Evolutionary conservation across 192 early-diverging fungal species (phyloP).

Genomic region (Backusella mclennaniae): DNA sequence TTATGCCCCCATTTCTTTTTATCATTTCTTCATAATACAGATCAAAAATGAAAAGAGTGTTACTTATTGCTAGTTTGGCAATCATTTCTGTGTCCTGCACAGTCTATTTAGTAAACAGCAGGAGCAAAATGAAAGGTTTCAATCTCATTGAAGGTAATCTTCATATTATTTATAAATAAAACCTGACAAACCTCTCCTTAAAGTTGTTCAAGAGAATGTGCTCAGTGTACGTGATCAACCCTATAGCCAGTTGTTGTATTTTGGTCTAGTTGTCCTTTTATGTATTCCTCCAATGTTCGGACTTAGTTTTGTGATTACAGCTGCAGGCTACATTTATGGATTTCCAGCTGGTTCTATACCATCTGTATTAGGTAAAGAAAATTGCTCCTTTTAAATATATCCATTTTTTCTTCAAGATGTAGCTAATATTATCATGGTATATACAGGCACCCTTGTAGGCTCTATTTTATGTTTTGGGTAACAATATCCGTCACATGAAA

Average conservation of each 20-base stretch:
- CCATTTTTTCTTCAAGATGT: no score
- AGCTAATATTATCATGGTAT: neutral
- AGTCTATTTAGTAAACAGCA: neutral
- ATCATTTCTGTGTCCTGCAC: no score
- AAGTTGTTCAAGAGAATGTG: conserved; percentile 16
- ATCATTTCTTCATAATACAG: neutral
- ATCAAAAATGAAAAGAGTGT: neutral
- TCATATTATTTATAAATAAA: neutral
- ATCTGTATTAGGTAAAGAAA: conserved; percentile 31
- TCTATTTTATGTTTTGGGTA: conserved; percentile 6
- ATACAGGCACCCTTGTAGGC: conserved; percentile 20
- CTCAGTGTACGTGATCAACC: conserved; percentile 17
- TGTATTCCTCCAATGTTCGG: conserved; percentile 53
- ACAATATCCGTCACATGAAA: neutral
- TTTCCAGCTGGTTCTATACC: conserved; percentile 49
- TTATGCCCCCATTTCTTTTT: neutral
- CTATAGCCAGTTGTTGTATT: conserved; percentile 20
- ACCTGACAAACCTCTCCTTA: neutral
- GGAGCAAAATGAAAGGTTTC: neutral
- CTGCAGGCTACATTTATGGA: conserved; percentile 51
- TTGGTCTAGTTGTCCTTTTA: conserved; percentile 22
- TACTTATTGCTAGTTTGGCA: neutral
- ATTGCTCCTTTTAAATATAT: neutral
- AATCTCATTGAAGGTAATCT: neutral
- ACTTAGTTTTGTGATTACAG: conserved; percentile 36